phyloP scores from a whole-genome alignment of 2,329 filamentous ascomycete species.

The Colletotrichum caudatum region DNA sequence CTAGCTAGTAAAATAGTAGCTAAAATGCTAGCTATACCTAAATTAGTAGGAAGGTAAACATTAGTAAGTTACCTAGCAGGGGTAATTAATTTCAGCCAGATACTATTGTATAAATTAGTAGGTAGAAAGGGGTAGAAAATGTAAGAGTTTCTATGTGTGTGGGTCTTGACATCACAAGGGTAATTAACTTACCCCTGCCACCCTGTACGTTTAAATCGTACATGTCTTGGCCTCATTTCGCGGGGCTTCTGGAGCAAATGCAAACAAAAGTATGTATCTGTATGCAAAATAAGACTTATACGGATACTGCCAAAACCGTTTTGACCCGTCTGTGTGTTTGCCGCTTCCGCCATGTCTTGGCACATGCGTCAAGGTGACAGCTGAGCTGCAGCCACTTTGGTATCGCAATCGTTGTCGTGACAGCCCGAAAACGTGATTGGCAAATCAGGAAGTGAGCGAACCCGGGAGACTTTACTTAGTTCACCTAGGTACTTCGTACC shows the following conservation, averaged over 20 bases:
- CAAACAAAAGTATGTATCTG: background rate
- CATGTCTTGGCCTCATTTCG: background rate
- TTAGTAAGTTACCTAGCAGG: too few relatives aligned
- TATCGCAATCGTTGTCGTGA: background rate
- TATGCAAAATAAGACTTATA: background rate
- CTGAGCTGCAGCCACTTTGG: background rate
- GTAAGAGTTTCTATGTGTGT: too few relatives aligned
- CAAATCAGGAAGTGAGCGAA: too few relatives aligned
- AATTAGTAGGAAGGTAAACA: too few relatives aligned
- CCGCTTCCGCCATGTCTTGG: slow-evolving; percentile 14
- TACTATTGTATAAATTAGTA: too few relatives aligned
- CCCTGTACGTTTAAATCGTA: background rate
- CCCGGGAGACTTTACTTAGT: background rate
- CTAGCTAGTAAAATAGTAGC: too few relatives aligned
- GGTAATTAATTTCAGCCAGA: too few relatives aligned
- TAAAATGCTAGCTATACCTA: too few relatives aligned
- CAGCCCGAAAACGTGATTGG: background rate
- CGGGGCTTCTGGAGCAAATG: slow-evolving; percentile 15
- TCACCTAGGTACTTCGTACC: too few relatives aligned
- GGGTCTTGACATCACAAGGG: too few relatives aligned
- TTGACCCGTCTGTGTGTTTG: background rate
- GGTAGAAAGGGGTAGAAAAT: too few relatives aligned
- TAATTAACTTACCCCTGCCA: too few relatives aligned
- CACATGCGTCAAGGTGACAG: slow-evolving; percentile 4
- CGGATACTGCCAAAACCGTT: background rate